Percentiles rank a stretch among this genome's conserved stretches.
phyloP scores from a whole-genome alignment of 148 eudicot genomes.

The Diospyros lotus region DNA sequence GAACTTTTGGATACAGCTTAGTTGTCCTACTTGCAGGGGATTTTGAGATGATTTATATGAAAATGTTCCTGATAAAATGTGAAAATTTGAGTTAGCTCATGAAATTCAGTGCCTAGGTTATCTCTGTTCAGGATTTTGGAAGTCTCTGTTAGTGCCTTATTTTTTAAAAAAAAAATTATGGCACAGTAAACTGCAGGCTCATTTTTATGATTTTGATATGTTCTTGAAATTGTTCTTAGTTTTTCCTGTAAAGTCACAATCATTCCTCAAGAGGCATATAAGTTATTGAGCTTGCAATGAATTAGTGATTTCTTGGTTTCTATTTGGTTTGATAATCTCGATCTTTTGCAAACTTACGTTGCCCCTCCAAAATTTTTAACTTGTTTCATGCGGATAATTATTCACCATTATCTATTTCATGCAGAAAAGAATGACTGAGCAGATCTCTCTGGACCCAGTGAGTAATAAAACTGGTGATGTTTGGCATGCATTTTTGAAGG shows the following conservation, averaged over 20 bases:
- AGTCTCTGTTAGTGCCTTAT: not conserved
- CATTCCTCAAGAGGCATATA: not conserved
- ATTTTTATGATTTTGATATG: not conserved
- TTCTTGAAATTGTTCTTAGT: not conserved
- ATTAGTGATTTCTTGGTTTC: not conserved
- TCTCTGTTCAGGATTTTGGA: not conserved
- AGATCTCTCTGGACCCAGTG: constrained; percentile 70
- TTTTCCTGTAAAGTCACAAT: not conserved
- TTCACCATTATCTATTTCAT: constrained; percentile 16
- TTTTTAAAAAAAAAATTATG: not conserved
- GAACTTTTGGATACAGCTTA: not conserved
- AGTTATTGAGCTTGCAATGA: not conserved
- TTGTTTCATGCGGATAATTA: not conserved
- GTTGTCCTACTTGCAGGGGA: not conserved
- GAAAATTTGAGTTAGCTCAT: not conserved
- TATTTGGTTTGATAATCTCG: not conserved
- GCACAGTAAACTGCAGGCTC: not conserved
- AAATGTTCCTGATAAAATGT: not conserved
- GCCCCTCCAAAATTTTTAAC: not conserved
- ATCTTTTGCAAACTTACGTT: not conserved
- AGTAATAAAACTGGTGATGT: constrained; percentile 83
- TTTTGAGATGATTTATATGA: not conserved
- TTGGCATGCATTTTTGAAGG: constrained; percentile 86
- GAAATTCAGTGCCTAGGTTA: not conserved
- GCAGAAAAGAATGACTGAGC: constrained; percentile 75